A percentile compares a stretch with the other conserved stretches of the same genome.
Evolutionary conservation across 345 rosid species (phyloP).

Genomic region (Diplotaxis tenuifolia): DNA sequence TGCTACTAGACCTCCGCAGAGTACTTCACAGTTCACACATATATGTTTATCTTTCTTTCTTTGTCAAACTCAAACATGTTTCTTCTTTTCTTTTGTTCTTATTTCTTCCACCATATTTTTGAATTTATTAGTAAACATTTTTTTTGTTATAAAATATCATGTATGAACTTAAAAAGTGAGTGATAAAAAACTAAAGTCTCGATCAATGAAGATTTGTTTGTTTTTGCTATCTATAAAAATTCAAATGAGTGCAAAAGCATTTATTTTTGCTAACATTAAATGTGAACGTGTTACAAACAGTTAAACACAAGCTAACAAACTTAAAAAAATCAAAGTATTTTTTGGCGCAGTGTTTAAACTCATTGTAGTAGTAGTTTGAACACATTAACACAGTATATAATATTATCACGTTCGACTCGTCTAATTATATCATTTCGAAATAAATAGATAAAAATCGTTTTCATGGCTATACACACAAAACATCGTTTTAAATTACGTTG

Average conservation of each 20-base stretch:
- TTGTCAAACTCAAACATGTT: not conserved
- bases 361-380: not conserved
- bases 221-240: not conserved
- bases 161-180: too few species aligned
- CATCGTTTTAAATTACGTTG: not conserved
- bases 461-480: not conserved
- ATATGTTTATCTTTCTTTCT: not conserved
- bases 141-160: not conserved
- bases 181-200: not conserved
- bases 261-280: not conserved
- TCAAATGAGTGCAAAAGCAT: not conserved
- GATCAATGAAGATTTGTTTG: not conserved
- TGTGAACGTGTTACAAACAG: not conserved
- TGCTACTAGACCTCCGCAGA: not conserved
- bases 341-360: not conserved
- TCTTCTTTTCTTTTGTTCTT: not conserved
- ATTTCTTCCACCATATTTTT: not conserved
- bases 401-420: not conserved
- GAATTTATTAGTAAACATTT: not conserved
- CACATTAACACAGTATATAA: not conserved
- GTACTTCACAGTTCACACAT: not conserved
- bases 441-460: not conserved
- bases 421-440: not conserved
- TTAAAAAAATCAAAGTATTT: not conserved
- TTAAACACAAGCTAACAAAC: too few species aligned